Percentiles rank a stretch among this genome's conserved stretches.
Evolutionary conservation across 177 flowering plant genomes (phyloP).

Genomic region (Tripterygium wilfordii): DNA sequence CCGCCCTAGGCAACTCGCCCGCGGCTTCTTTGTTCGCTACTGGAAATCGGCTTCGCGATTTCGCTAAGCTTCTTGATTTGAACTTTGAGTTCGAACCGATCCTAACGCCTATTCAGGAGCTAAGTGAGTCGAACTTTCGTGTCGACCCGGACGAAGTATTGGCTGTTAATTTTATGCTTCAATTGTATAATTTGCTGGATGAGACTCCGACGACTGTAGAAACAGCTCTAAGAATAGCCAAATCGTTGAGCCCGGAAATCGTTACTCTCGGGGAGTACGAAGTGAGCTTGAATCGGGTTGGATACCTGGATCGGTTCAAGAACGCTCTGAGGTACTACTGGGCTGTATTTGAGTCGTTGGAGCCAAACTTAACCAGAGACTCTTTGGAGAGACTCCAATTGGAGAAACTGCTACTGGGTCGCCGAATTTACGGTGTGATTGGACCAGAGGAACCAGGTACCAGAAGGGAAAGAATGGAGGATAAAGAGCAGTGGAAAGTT

Average conservation of each 20-base stretch:
- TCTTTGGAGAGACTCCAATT: constrained; percentile 52
- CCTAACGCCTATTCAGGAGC: constrained; percentile 51
- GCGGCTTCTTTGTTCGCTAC: constrained; percentile 52
- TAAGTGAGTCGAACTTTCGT: constrained; percentile 50
- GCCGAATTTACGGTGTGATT: constrained; percentile 46
- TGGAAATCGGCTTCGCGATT: constrained; percentile 68
- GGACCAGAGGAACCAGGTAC: constrained; percentile 41
- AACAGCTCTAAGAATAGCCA: constrained; percentile 51
- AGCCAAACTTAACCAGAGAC: constrained; percentile 63
- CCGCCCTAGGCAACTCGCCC: constrained; percentile 54
- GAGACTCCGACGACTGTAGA: constrained; percentile 43
- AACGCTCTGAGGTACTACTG: constrained; percentile 63
- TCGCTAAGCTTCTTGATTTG: constrained; percentile 64
- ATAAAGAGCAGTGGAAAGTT: constrained; percentile 59
- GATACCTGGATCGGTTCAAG: constrained; percentile 49
- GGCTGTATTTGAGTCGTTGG: constrained; percentile 79
- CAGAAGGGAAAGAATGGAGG: constrained; percentile 60
- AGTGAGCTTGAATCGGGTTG: constrained; percentile 51
- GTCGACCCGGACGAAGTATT: constrained; percentile 55
- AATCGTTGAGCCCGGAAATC: constrained; percentile 57
- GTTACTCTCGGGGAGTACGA: constrained; percentile 91
- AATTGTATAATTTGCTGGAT: constrained; percentile 63
- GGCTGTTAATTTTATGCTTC: constrained; percentile 90
- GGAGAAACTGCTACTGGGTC: constrained; percentile 60
- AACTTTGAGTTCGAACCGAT: constrained; percentile 77